Evolutionary conservation across 805 yeast species (phyloP).

Genomic region (Saccharomycopsis sp.): DNA sequence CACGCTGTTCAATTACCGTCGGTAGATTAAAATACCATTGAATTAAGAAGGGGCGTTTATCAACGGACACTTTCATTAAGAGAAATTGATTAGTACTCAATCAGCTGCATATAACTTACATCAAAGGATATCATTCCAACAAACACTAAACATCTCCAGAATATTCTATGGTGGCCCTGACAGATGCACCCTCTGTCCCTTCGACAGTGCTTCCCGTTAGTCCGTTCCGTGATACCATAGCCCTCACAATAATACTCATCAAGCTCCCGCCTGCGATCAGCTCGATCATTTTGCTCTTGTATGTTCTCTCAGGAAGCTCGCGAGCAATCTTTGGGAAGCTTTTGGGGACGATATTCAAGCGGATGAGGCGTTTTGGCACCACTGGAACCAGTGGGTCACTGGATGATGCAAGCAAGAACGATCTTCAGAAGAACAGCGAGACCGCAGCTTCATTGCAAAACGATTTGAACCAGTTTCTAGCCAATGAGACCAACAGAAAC

Average conservation of each 20-base stretch:
- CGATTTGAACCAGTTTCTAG: background rate
- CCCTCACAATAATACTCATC: constrained; percentile 8
- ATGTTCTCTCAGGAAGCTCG: constrained; percentile 15
- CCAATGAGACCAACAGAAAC: background rate
- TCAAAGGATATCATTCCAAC: no score
- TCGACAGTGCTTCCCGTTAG: constrained; percentile 1
- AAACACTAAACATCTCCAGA: background rate
- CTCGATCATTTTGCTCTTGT: constrained; percentile 5
- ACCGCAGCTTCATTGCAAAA: background rate
- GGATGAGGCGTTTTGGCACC: background rate
- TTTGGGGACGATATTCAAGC: constrained; percentile 8
- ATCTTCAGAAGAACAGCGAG: constrained; percentile 4
- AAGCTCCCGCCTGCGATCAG: constrained; percentile 10
- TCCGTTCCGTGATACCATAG: constrained; percentile 12
- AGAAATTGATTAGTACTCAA: no score
- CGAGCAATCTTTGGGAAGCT: constrained; percentile 13
- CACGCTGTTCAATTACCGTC: no score
- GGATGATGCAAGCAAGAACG: background rate
- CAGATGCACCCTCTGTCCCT: background rate
- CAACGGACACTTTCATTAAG: no score
- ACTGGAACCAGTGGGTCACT: background rate
- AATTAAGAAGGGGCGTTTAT: no score
- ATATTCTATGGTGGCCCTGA: background rate
- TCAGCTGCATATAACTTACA: no score
- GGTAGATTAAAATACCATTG: no score